phyloP scores from a whole-genome alignment of 805 yeast genomes.

The Diddensiella santjacobensis region DNA sequence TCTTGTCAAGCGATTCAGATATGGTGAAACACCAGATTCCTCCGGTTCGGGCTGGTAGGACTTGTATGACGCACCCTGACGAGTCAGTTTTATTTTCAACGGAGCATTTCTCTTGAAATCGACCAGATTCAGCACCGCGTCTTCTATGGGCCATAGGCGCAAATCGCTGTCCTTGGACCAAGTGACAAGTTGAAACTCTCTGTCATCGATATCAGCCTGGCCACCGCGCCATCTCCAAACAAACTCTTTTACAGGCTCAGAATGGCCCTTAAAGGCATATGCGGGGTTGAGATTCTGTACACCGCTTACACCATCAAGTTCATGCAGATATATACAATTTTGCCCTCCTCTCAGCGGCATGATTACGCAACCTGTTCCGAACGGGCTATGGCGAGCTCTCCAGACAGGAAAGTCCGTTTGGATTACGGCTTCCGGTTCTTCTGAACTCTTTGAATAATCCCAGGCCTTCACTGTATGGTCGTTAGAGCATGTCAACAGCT shows the following conservation, averaged over 20 bases:
- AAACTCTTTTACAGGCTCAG: conserved; percentile 81
- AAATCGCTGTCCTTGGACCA: conserved; percentile 91
- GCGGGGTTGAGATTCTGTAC: conserved; percentile 47
- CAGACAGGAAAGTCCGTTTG: conserved; percentile 80
- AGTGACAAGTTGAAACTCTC: conserved; percentile 87
- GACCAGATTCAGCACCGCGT: conserved; percentile 46
- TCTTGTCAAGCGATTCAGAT: background rate
- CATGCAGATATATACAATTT: conserved; percentile 55
- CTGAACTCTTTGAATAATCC: conserved; percentile 44
- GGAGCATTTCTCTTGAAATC: conserved; percentile 39
- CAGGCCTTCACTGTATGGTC: conserved; percentile 82
- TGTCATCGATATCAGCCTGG: conserved; percentile 50
- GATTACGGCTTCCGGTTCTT: conserved; percentile 54
- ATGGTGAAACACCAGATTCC: conserved; percentile 2
- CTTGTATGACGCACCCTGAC: conserved; percentile 41
- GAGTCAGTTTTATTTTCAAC: conserved; percentile 38
- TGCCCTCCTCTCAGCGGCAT: conserved; percentile 90
- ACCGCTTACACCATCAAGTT: conserved; percentile 36
- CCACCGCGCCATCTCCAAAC: conserved; percentile 72
- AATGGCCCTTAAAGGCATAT: conserved; percentile 71
- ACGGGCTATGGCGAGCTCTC: conserved; percentile 83
- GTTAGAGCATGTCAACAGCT: conserved; percentile 77
- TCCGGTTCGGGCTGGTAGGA: conserved; percentile 54
- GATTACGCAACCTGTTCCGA: conserved; percentile 81
- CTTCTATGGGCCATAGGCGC: conserved; percentile 70